Base-by-base conservation (phyloP, 768 basidiomycete genomes). In the Grammothele lineata region DNA sequence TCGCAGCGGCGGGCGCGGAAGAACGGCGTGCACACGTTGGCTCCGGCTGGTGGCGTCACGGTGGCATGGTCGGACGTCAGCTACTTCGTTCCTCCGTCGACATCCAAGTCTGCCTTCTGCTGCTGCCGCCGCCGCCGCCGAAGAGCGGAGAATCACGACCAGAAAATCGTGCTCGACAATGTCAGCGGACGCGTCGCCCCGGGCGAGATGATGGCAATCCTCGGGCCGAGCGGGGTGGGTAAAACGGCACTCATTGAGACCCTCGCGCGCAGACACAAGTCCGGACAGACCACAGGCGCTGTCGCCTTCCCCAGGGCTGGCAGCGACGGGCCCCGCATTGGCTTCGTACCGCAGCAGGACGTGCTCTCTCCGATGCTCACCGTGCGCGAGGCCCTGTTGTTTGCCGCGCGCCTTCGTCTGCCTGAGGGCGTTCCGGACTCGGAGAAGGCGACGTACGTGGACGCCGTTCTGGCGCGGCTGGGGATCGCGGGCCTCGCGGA, bases 211-310 rank as follows among this genome's bases (percentile, higher is more conserved):
- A 83, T 92, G 77, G 89, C 88, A 15, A 80, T 96, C 45, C 76
- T 97, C 3, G 94, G 94, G 0, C 92, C 94, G 0, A 89, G 87
- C 56, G 93, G 92, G n/a, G 90, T 92, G 15, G 92, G 92, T 34
- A 95, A 95, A 65, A 91, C 89, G 0, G 92, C 93, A 0, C 71
- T 97, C 30, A 84, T 96, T 14, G 94, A 98, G 59, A 80, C 96
- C 30, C 77, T 98, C 9, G 89, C 92, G 0, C 83, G 86, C 2
- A 93, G 87, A 62, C 70, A 68, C 54, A 97, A 96, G 67, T 73
- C 76, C 0, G 94, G 93, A 0, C 59, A 70, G 2, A 73, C 75
- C 2, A 71, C 79, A 1, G 94, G 94, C 3, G 65, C 65, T 2
- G 85, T 94, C 38, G 60, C 71, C 4, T 85, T 84, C 62, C 73